Evolutionary conservation across 2,329 filamentous ascomycete species (phyloP).

Genomic region (Fusarium clavum): DNA sequence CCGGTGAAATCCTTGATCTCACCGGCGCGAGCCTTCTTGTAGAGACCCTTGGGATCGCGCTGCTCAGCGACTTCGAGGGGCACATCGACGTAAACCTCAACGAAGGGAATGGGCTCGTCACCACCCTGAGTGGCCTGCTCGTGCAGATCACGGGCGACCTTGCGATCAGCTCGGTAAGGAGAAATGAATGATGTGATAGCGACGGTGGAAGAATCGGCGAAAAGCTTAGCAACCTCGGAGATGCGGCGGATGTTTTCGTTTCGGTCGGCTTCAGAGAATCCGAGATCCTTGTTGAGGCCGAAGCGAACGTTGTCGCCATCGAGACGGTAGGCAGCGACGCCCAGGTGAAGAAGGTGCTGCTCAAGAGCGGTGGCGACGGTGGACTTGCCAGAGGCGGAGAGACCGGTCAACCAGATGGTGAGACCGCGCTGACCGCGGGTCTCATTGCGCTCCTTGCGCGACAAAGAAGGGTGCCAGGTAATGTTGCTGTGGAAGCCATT

Average conservation of each 20-base stretch:
- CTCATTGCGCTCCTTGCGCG: slow-evolving; percentile 78
- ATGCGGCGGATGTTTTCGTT: slow-evolving; percentile 99
- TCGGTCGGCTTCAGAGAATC: slow-evolving; percentile 91
- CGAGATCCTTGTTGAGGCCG: slow-evolving; percentile 96
- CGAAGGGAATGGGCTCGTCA: slow-evolving; percentile 82
- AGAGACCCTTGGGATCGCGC: slow-evolving; percentile 96
- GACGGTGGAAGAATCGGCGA: slow-evolving; percentile 88
- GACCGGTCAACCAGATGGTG: slow-evolving; percentile 97
- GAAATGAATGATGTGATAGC: slow-evolving; percentile 98
- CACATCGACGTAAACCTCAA: slow-evolving; percentile 95
- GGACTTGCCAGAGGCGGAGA: slow-evolving; percentile 96
- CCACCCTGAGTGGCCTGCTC: slow-evolving; percentile 61
- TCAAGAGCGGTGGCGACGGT: slow-evolving; percentile 97
- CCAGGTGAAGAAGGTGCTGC: slow-evolving; percentile 91
- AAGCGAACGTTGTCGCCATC: slow-evolving; percentile 99
- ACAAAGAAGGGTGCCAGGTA: slow-evolving; percentile 87
- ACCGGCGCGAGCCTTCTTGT: slow-evolving; percentile 94
- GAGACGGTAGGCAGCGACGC: slow-evolving; percentile 86
- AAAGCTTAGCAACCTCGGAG: slow-evolving; percentile 95
- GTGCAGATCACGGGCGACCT: slow-evolving; percentile 85
- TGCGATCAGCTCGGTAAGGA: slow-evolving; percentile 88
- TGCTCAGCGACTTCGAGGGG: slow-evolving; percentile 92
- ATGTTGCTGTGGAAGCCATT: slow-evolving; percentile 73
- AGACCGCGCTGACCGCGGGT: slow-evolving; percentile 87
- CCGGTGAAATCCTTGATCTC: slow-evolving; percentile 98